A percentile compares a stretch with the other conserved stretches of the same genome.
Evolutionary conservation across 2,329 filamentous ascomycete genomes (phyloP).

Genomic region (Sporothrix pseudoabietina): DNA sequence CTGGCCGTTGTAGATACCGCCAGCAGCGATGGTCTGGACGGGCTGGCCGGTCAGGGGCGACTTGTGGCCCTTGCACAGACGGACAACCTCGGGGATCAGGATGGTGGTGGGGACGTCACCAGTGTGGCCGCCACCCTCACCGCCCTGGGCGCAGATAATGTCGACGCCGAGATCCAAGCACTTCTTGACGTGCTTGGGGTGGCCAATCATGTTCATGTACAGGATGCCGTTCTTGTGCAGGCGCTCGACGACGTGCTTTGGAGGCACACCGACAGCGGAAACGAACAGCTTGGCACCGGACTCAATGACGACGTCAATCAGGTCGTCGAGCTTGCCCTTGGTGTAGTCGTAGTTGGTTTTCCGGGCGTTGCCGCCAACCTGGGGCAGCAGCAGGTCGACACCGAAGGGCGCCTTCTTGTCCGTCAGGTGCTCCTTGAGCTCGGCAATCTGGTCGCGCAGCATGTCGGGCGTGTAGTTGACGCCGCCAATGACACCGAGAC

Average conservation of each 20-base stretch:
- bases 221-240: conserved; percentile 85
- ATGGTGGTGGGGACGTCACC: conserved; percentile 90
- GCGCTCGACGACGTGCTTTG: conserved; percentile 83
- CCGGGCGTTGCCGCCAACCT: conserved; percentile 89
- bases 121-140: conserved; percentile 95
- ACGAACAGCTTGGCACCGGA: conserved; percentile 92
- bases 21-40: conserved; percentile 90
- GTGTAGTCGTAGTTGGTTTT: conserved; percentile 99
- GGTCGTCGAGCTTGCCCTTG: conserved; percentile 93
- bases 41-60: conserved; percentile 83
- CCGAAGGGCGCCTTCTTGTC: conserved; percentile 96
- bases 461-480: conserved; percentile 96
- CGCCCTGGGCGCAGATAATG: conserved; percentile 97
- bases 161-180: conserved; percentile 89
- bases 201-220: conserved; percentile 99
- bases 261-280: conserved; percentile 91
- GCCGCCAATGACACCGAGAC: conserved; percentile 93
- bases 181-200: conserved; percentile 98
- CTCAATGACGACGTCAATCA: conserved; percentile 90
- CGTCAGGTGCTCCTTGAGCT: conserved; percentile 83
- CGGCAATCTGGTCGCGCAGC: conserved; percentile 90
- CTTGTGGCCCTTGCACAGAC: conserved; percentile 77
- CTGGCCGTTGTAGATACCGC: conserved; percentile 91
- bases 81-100: conserved; percentile 88
- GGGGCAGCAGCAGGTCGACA: conserved; percentile 88